Evolutionary conservation across 2,329 filamentous ascomycete genomes (phyloP), one percentile per base, ranked within the genome.

Genomic region (Xylariomycetidae sp.): DNA sequence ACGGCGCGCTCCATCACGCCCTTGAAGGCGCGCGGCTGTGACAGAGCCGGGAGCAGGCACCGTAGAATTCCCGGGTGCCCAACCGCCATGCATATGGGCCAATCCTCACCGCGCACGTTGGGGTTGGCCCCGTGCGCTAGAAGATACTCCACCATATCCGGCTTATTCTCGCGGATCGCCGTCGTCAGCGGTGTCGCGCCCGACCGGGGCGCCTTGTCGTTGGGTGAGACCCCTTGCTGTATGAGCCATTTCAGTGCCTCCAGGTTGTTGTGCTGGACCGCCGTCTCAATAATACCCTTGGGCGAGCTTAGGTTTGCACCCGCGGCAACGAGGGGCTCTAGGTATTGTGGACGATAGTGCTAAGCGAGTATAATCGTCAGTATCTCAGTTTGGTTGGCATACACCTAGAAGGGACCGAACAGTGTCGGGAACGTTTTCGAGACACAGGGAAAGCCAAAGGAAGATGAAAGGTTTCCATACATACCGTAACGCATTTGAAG

Each of bases 31-130:
- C 72, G 71, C 2, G 75, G 72, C 45, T 80, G 73, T 1, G 71
- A 57, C 7, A 82, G 67, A 2, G 70, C 66, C 0, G 69, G 63
- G 0, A 84, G 63, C 2, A 86, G 64, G 32, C 70, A 72, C 46
- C 70, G 67, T 9, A 85, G 68, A 27, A 85, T 71, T 0, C 57
- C 53, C 0, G 82, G 80, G 22, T 76, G 70, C 39, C 66, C 68
- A 31, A 84, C 78, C 0, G 81, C 79, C 74, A 85, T 79, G 54
- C 73, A 80, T 9, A 85, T 66, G 0, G 82, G 82, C 81, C 81
- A 86, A 50, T 85, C 78, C 47, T 82, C 67, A 20, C 80, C 80
- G 11, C 80, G 69, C 13, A 81, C 59, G 34, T 74, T 72, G 4
- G 79, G 75, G 40, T 82, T 74, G 0, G 77, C 79, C 9, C 78